Evolutionary conservation across 148 eudicot species (phyloP).

Genomic region (Rhododendron henanense): DNA sequence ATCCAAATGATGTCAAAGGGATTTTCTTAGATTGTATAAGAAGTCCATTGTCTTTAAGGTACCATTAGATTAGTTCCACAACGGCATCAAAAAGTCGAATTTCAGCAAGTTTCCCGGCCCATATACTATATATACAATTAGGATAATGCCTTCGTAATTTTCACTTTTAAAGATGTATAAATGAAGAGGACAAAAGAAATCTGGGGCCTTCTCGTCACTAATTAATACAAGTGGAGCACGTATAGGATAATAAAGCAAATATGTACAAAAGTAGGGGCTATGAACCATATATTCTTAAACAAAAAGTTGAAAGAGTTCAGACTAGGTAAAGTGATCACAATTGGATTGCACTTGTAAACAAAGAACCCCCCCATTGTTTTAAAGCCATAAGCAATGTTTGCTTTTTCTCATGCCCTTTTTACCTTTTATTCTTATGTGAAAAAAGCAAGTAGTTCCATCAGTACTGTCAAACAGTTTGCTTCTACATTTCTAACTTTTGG

Average conservation of each 20-base stretch:
- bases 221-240: not conserved
- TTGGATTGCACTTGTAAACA: constrained; percentile 8
- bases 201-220: not conserved
- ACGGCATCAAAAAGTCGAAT: not conserved
- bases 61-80: not conserved
- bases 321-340: not conserved
- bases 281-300: not conserved
- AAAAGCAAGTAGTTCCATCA: constrained; percentile 6
- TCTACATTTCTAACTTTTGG: not conserved
- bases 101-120: not conserved
- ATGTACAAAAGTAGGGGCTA: not conserved
- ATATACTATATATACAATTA: not conserved
- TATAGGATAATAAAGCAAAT: not conserved
- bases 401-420: not conserved
- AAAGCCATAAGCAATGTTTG: constrained; percentile 6
- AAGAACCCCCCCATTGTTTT: not conserved
- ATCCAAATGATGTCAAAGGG: not conserved
- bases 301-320: not conserved
- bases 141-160: not conserved
- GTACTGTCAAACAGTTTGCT: not conserved
- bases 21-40: not conserved
- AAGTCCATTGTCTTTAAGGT: not conserved
- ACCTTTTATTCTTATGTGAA: not conserved
- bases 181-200: not conserved
- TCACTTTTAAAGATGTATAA: constrained; percentile 1